phyloP scores from a whole-genome alignment of 495 filamentous ascomycete species.

The Elasticomyces elasticus region DNA sequence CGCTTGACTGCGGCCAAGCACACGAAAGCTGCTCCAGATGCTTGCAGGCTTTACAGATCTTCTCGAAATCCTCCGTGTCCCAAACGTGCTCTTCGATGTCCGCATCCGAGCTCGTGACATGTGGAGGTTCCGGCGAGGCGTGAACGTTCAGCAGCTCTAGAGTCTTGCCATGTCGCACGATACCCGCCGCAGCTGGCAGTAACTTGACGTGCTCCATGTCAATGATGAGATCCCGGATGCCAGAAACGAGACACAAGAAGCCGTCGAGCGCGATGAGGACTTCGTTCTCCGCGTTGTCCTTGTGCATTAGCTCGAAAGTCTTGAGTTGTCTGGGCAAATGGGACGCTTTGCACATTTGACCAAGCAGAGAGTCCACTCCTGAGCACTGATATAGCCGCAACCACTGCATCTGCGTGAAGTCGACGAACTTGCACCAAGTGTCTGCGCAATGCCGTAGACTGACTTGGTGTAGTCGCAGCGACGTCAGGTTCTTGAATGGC shows the following conservation, averaged over 20 bases:
- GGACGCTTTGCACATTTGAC: conserved; percentile 30
- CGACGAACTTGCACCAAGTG: conserved; percentile 32
- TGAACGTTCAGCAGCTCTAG: conserved; percentile 30
- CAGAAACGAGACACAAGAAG: conserved; percentile 31
- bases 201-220: conserved; percentile 26
- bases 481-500: conserved; percentile 22
- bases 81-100: conserved; percentile 31
- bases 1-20: conserved; percentile 26
- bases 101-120: conserved; percentile 10
- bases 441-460: conserved; percentile 29
- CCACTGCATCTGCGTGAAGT: conserved; percentile 26
- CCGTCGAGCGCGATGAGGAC: conserved; percentile 31
- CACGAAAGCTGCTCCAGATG: conserved; percentile 28
- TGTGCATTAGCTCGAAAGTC: conserved; percentile 29
- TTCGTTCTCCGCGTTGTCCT: conserved; percentile 33
- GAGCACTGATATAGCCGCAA: conserved; percentile 28
- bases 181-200: conserved; percentile 27
- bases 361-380: conserved; percentile 32
- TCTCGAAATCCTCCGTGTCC: conserved; percentile 24
- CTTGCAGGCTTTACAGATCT: conserved; percentile 31
- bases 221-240: conserved; percentile 28
- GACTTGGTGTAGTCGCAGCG: conserved; percentile 28
- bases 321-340: conserved; percentile 29
- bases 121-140: not conserved
- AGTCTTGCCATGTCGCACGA: conserved; percentile 30